Evolutionary conservation across 129 eudicot species (phyloP).

Genomic region (Tagetes patula): DNA sequence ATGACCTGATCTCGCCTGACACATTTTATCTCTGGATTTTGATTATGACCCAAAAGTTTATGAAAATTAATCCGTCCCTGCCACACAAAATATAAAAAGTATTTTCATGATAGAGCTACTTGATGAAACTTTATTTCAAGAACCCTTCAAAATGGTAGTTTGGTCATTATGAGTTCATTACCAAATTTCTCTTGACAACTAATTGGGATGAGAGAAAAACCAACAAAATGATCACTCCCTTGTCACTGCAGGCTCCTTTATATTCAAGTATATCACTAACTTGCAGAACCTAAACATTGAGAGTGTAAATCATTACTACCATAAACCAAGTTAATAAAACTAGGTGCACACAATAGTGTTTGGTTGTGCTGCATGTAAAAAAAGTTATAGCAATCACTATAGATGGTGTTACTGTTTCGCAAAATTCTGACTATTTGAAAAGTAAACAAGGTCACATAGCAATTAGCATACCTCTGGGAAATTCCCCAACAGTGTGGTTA

Average conservation of each 20-base stretch:
- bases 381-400: background rate
- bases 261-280: conserved; percentile 87
- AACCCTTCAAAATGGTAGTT: background rate
- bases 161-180: conserved; percentile 23
- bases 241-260: conserved; percentile 80
- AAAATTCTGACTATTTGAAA: background rate
- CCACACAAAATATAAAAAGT: conserved; percentile 13
- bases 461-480: conserved; percentile 82
- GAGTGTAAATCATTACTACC: background rate
- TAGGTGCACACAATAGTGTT: background rate
- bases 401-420: background rate
- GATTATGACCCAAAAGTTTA: conserved; percentile 70
- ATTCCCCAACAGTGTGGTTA: conserved; percentile 80
- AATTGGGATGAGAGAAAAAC: conserved; percentile 85
- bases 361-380: background rate
- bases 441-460: background rate
- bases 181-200: conserved; percentile 71
- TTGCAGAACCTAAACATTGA: conserved; percentile 66
- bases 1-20: conserved; percentile 39
- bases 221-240: conserved; percentile 72
- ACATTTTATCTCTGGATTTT: conserved; percentile 49
- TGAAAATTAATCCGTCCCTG: conserved; percentile 85
- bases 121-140: conserved; percentile 7
- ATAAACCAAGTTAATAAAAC: background rate
- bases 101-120: background rate